Conservation (phyloP, 768 basidiomycete genomes). For the Kwoniella shandongensis region DNA sequence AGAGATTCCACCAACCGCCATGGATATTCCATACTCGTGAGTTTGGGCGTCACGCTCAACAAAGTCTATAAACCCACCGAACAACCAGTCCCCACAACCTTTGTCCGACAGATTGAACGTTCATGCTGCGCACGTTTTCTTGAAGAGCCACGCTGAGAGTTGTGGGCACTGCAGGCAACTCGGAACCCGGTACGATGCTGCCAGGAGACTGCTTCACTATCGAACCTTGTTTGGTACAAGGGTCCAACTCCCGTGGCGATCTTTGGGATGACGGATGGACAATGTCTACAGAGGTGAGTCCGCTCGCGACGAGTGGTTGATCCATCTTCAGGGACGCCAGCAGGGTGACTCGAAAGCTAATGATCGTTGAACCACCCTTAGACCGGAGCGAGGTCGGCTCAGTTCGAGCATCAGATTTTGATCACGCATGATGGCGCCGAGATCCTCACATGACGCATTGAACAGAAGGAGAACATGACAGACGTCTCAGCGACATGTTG, state of each 20-base stretch:
- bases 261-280: constrained; percentile 93
- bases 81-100: too few species aligned
- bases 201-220: constrained; percentile 92
- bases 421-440: constrained; percentile 78
- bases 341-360: too few species aligned
- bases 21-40: constrained; percentile 78
- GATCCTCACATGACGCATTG: constrained; percentile 71
- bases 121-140: too few species aligned
- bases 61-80: too few species aligned
- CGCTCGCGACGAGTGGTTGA: neutral
- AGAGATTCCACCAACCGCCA: constrained; percentile 73
- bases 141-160: too few species aligned
- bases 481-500: too few species aligned
- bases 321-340: too few species aligned
- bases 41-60: too few species aligned
- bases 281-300: constrained; percentile 74
- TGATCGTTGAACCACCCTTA: too few species aligned
- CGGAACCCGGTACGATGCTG: constrained; percentile 76
- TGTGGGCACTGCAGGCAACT: too few species aligned
- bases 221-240: constrained; percentile 81
- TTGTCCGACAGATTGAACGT: too few species aligned
- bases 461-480: too few species aligned
- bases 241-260: constrained; percentile 66
- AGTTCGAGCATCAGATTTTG: constrained; percentile 84
- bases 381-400: constrained; percentile 79